phyloP scores from a whole-genome alignment of 1,284 basidiomycete species.

The Ustilago vetiveriae region DNA sequence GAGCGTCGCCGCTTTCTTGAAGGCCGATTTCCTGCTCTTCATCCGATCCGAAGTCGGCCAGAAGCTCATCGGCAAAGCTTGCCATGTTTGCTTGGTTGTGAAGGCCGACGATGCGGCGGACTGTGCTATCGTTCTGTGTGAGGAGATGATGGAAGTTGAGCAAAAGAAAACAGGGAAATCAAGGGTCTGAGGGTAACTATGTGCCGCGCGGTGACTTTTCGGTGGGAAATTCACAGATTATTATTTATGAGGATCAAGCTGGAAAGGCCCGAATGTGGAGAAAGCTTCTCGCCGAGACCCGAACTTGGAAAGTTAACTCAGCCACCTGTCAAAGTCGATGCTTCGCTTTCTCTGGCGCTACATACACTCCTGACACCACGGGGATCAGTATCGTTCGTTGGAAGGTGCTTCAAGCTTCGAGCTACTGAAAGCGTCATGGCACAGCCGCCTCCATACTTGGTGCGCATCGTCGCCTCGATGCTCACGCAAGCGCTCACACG shows the following conservation, averaged over 20 bases:
- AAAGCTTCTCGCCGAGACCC: constrained; percentile 18
- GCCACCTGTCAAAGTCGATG: constrained; percentile 2
- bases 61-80: constrained; percentile 81
- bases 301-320: constrained; percentile 21
- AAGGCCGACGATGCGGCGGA: no score
- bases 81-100: no score
- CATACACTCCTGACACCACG: background rate
- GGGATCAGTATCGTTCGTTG: no score
- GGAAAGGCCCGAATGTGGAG: constrained; percentile 15
- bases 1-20: constrained; percentile 61
- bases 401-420: no score
- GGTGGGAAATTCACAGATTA: background rate
- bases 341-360: background rate
- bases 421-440: constrained; percentile 34
- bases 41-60: constrained; percentile 77
- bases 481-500: constrained; percentile 53
- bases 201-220: background rate
- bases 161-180: constrained; percentile 1
- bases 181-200: constrained; percentile 9
- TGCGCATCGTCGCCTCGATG: constrained; percentile 48
- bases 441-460: constrained; percentile 50
- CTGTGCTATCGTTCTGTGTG: background rate
- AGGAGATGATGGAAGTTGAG: background rate
- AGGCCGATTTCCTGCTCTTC: constrained; percentile 69
- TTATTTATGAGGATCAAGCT: no score